Evolutionary conservation across 2,329 filamentous ascomycete species (phyloP).

Genomic region (Diplodia scrobiculata): DNA sequence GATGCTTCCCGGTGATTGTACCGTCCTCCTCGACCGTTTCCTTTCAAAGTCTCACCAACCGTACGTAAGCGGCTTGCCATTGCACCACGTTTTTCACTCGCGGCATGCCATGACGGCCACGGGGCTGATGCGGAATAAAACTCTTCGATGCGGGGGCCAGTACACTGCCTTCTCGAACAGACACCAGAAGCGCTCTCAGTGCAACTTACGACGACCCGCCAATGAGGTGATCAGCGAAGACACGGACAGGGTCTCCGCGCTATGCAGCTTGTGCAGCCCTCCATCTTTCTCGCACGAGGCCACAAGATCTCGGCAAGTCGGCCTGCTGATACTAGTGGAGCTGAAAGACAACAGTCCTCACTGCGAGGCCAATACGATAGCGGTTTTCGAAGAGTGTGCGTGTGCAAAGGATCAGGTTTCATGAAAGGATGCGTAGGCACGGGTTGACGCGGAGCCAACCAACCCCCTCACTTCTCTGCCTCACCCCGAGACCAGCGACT

Average conservation of each 20-base stretch:
- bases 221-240: not conserved
- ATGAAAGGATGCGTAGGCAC: slow-evolving; percentile 10
- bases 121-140: not conserved
- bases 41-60: slow-evolving; percentile 12
- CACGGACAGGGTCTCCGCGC: not conserved
- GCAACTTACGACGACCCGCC: not conserved
- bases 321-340: not conserved
- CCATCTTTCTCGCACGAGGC: slow-evolving; percentile 12
- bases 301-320: slow-evolving; percentile 9
- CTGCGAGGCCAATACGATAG: not conserved
- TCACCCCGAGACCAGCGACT: slow-evolving; percentile 4
- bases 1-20: slow-evolving; percentile 6
- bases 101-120: slow-evolving; percentile 11
- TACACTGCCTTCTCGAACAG: slow-evolving; percentile 19
- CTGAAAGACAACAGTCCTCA: slow-evolving; percentile 1
- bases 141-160: slow-evolving; percentile 1
- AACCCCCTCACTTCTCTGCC: slow-evolving; percentile 1
- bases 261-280: not conserved
- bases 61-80: slow-evolving; percentile 13
- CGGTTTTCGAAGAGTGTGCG: not conserved
- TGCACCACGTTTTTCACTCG: slow-evolving; percentile 10
- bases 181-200: not conserved
- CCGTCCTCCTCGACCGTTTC: not conserved
- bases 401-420: slow-evolving; percentile 14
- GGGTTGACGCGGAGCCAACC: slow-evolving; percentile 10